Percentiles rank a stretch among this genome's conserved stretches.
These are phyloP conservation scores for Boletus vinaceobasis DNA, from an alignment of 768 basidiomycete species.

Conservation along the genomic window DNA sequence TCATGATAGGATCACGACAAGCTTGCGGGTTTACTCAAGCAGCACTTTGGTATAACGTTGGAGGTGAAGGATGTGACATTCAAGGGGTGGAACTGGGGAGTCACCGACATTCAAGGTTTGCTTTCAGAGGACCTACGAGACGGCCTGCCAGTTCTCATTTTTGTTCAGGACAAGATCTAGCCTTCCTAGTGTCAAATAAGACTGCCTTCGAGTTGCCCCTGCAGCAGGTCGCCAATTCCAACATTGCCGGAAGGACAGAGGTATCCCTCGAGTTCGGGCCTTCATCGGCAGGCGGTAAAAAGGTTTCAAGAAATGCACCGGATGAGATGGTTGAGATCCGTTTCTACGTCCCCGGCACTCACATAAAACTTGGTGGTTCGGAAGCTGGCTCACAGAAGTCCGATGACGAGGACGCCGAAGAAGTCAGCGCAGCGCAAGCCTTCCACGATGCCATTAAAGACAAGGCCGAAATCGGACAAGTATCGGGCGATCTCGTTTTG, in stretches of 20 bases:
- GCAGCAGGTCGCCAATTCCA: conserved; percentile 87
- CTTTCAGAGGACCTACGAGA: neutral
- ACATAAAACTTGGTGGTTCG: conserved; percentile 58
- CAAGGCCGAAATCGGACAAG: conserved; percentile 90
- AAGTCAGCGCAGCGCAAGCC: conserved; percentile 88
- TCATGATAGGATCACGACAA: conserved; percentile 80
- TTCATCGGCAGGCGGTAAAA: conserved; percentile 43
- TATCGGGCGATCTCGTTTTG: conserved; percentile 86
- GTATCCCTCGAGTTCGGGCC: conserved; percentile 94
- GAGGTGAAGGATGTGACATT: conserved; percentile 85
- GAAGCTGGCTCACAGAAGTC: conserved; percentile 74
- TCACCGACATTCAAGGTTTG: conserved; percentile 88
- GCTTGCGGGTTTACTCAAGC: conserved; percentile 75
- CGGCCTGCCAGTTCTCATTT: neutral
- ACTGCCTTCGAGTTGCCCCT: conserved; percentile 89
- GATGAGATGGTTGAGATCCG: conserved; percentile 97
- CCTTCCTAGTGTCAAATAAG: conserved; percentile 85
- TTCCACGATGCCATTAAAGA: conserved; percentile 98
- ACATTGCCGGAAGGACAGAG: conserved; percentile 95
- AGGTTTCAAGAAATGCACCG: conserved; percentile 38
- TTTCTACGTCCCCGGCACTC: conserved; percentile 88
- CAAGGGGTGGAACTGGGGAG: conserved; percentile 99
- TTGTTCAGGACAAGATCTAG: conserved; percentile 76
- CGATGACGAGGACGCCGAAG: conserved; percentile 66
- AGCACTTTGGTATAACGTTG: conserved; percentile 79